Evolutionary conservation across 2,329 filamentous ascomycete species (phyloP), one percentile per base, ranked within the genome.

Genomic region (Tolypocladium tropicale): DNA sequence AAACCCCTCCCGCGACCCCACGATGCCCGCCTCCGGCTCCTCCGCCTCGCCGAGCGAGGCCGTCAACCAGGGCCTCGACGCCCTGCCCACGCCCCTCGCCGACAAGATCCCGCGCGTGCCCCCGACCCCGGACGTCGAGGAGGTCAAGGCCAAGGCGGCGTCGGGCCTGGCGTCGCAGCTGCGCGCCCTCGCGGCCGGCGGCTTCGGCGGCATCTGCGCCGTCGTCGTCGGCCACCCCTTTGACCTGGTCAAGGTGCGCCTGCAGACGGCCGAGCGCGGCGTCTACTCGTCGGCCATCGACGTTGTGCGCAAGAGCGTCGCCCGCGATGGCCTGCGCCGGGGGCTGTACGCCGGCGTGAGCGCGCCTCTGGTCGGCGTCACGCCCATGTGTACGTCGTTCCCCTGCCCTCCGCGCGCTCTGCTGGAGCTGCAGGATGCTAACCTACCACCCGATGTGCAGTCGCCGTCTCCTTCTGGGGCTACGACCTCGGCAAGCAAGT

Each of bases 341-440:
- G 94, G 94, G 10, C 73, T 99, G 59, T 99, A 99, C 73, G 94
- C 94, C n/a, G 94, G 94, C 71, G 93, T 99, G 50, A 94, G 89
- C 64, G 94, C 94, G 65, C 94, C 94, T 49, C 76, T 99, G 60
- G 89, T 96, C 11, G 94, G 94, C 55, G 94, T 99, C 18, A 99
- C 94, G 59, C 94, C 94, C 55, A 99, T 99, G 94, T 99, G 92
- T 96, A 82, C 75, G 92, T 83, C 41, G 7, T 34, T 43, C 7
- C 18, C 32, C 7, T 28, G 18, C 5, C 18, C 50, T 39, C 37
- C 18, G 6, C 18, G 37, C 18, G 6, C 6, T 6, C 36, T 4
- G 12, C 36, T 18, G 18, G 16, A n/a, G n/a, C n/a, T n/a, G 18
- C 37, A 11, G 37, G 21, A 9, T 11, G 37, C 39, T 43, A 21